These are phyloP conservation scores for Diplodia sapinea DNA, from an alignment of 2,329 filamentous ascomycete genomes.

Conservation along the genomic window DNA sequence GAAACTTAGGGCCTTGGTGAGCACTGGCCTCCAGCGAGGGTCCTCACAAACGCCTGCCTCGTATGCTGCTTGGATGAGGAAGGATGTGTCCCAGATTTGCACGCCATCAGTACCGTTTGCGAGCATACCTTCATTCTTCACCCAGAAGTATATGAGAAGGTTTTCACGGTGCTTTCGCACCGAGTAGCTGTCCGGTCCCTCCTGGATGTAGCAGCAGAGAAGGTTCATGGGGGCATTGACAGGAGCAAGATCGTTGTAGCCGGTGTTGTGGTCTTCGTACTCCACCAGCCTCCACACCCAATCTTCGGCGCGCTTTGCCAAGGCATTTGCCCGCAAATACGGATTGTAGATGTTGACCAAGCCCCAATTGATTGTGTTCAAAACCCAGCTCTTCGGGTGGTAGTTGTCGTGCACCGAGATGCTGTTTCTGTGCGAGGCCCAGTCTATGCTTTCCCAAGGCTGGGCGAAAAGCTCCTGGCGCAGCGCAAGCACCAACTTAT, in stretches of 20 bases:
- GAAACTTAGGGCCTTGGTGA: constrained; percentile 80
- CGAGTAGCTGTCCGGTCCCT: constrained; percentile 75
- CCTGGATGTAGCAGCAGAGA: constrained; percentile 81
- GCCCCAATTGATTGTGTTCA: constrained; percentile 79
- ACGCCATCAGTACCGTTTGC: constrained; percentile 98
- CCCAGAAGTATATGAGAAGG: constrained; percentile 85
- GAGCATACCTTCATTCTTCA: constrained; percentile 90
- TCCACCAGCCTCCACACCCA: constrained; percentile 84
- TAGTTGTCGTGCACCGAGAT: constrained; percentile 86
- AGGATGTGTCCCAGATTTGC: constrained; percentile 95
- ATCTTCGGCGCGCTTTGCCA: constrained; percentile 75
- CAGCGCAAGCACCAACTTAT: constrained; percentile 72
- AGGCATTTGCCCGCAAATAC: constrained; percentile 68
- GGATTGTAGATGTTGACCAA: constrained; percentile 82
- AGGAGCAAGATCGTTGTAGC: constrained; percentile 82
- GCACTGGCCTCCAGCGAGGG: constrained; percentile 79
- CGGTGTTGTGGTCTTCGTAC: constrained; percentile 92
- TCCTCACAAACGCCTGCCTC: constrained; percentile 80
- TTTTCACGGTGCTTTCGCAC: constrained; percentile 80
- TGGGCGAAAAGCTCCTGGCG: constrained; percentile 83
- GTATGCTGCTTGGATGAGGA: constrained; percentile 81
- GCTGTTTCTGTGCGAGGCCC: constrained; percentile 77
- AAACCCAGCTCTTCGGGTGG: constrained; percentile 84
- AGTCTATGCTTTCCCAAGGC: constrained; percentile 78
- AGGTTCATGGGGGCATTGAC: constrained; percentile 92